Evolutionary conservation across 768 basidiomycete genomes (phyloP).

Genomic region (Boletus insuetus): DNA sequence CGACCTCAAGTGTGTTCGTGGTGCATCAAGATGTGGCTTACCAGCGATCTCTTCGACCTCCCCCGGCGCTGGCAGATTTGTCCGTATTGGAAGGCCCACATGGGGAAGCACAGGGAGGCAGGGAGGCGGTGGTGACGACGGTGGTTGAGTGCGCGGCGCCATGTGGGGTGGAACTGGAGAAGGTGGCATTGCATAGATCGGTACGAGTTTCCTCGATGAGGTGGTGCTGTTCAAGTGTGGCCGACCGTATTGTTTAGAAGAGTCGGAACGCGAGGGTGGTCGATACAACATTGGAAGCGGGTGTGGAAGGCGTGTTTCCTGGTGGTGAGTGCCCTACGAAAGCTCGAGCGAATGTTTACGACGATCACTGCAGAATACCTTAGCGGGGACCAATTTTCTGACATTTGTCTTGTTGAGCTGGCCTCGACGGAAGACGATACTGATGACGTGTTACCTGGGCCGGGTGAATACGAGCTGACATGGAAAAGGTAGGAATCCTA

Average conservation of each 20-base stretch:
- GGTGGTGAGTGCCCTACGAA: constrained; percentile 37
- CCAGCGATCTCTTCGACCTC: constrained; percentile 38
- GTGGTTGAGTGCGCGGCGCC: constrained; percentile 54
- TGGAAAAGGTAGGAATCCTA: constrained; percentile 58
- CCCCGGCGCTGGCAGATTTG: constrained; percentile 52
- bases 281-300: constrained; percentile 50
- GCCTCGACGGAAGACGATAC: constrained; percentile 39
- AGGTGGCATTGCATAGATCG: constrained; percentile 43
- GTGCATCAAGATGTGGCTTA: constrained; percentile 56
- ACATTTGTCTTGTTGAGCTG: constrained; percentile 52
- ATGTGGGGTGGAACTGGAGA: constrained; percentile 53
- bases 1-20: constrained; percentile 61
- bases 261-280: constrained; percentile 45
- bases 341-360: background rate
- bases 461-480: constrained; percentile 56
- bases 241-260: constrained; percentile 33
- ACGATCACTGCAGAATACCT: constrained; percentile 47
- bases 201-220: constrained; percentile 34
- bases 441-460: constrained; percentile 39
- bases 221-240: background rate
- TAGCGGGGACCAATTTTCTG: constrained; percentile 62
- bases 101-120: constrained; percentile 49
- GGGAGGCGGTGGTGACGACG: constrained; percentile 56
- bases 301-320: constrained; percentile 43
- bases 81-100: constrained; percentile 46